Conservation (phyloP, 2,329 filamentous ascomycete species). For the Apiospora kogelbergensis region DNA sequence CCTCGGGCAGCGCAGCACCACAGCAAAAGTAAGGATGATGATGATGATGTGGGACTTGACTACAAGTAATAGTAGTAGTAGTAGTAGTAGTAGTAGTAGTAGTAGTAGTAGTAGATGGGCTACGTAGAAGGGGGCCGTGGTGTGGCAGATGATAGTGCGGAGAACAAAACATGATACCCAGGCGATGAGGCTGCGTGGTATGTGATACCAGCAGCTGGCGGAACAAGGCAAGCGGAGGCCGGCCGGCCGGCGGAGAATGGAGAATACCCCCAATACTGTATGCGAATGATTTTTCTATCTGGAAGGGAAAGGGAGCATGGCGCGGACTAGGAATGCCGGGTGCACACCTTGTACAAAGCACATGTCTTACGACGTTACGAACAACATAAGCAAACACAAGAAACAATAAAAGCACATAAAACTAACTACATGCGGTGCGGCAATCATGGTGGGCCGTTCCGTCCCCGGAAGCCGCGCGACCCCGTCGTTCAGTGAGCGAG, state of each 20-base stretch:
- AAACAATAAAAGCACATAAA: constrained; percentile 23
- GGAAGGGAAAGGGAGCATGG: background rate
- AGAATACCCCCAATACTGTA: background rate
- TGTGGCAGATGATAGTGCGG: background rate
- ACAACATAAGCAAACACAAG: background rate
- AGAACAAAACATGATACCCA: constrained; percentile 13
- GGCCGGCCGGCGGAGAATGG: background rate
- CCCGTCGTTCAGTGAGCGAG: background rate
- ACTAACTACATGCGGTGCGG: constrained; percentile 13
- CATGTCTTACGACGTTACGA: constrained; percentile 19
- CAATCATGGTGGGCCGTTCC: background rate
- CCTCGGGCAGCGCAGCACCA: background rate
- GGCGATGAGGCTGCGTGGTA: background rate
- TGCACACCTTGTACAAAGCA: constrained; percentile 13
- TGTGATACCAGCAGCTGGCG: background rate
- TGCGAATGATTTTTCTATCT: background rate
- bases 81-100: background rate
- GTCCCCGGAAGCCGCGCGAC: background rate
- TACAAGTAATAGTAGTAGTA: background rate
- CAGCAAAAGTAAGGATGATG: background rate
- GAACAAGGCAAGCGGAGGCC: background rate
- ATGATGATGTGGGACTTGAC: background rate
- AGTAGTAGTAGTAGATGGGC: background rate
- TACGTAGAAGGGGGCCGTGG: background rate
- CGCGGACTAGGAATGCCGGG: constrained; percentile 10